A percentile compares a stretch with the other conserved stretches of the same genome.
Conservation (phyloP, 2,329 filamentous ascomycete genomes). For the Aureobasidium sp. region DNA sequence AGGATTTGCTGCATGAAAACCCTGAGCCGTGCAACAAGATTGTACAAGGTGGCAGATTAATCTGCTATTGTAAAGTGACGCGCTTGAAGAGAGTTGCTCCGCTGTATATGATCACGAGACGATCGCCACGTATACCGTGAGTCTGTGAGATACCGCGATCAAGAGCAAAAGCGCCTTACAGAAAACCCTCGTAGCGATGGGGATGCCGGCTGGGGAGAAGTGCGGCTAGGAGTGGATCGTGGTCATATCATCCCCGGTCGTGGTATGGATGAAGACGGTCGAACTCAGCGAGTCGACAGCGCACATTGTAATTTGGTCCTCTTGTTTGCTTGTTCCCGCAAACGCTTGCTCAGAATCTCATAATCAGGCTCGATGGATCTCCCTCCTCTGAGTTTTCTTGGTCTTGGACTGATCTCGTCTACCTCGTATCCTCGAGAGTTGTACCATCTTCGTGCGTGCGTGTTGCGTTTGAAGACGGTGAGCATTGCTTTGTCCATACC, state of each 20-base stretch:
- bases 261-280: neutral
- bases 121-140: neutral
- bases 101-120: neutral
- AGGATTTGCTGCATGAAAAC: neutral
- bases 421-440: slow-evolving; percentile 46
- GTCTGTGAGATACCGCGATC: neutral
- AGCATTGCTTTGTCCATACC: slow-evolving; percentile 61
- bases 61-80: neutral
- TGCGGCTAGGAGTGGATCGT: neutral
- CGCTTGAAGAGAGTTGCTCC: neutral
- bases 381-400: slow-evolving; percentile 41
- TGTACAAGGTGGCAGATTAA: neutral
- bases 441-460: slow-evolving; percentile 52
- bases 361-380: slow-evolving; percentile 42
- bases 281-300: neutral
- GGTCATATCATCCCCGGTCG: neutral
- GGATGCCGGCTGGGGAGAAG: neutral
- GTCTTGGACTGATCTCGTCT: slow-evolving; percentile 45
- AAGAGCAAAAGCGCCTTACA: neutral
- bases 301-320: neutral
- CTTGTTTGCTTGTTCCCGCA: neutral
- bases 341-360: slow-evolving; percentile 42
- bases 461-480: slow-evolving; percentile 60
- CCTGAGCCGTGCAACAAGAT: neutral
- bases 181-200: neutral